These are phyloP conservation scores for Paracamarosporium sp. DNA, from an alignment of 2,329 filamentous ascomycete genomes.

Conservation along the genomic window DNA sequence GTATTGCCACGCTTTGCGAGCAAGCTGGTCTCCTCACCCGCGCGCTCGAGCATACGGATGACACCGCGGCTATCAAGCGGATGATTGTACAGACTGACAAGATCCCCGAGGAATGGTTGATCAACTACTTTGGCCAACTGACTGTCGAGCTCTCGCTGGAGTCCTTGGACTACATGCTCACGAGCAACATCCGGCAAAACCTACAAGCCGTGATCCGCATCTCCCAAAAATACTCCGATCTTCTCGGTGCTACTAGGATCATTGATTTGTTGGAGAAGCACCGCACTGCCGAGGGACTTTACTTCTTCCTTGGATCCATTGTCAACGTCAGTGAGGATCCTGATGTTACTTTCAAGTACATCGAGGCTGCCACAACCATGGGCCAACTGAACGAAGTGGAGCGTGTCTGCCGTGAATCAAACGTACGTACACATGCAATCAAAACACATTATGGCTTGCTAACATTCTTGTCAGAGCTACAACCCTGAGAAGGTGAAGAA, in stretches of 20 bases:
- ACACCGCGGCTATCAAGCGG: constrained; percentile 87
- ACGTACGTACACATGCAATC: no score
- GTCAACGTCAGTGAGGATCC: constrained; percentile 95
- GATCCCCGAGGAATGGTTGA: constrained; percentile 89
- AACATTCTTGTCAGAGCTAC: no score
- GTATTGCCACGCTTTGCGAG: constrained; percentile 90
- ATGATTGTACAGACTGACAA: constrained; percentile 85
- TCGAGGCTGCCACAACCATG: constrained; percentile 94
- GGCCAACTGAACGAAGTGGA: constrained; percentile 95
- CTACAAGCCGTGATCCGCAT: constrained; percentile 93
- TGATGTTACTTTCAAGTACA: constrained; percentile 99
- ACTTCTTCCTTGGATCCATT: constrained; percentile 97
- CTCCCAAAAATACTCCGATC: constrained; percentile 96
- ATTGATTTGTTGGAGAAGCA: constrained; percentile 98
- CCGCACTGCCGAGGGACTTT: constrained; percentile 94
- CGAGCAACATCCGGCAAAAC: constrained; percentile 95
- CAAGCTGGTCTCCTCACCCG: constrained; percentile 76
- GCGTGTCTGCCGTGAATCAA: constrained; percentile 94
- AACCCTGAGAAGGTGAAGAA: constrained; percentile 96
- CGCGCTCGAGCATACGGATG: constrained; percentile 93
- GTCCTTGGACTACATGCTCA: constrained; percentile 95
- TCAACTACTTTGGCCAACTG: constrained; percentile 90
- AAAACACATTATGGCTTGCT: no score
- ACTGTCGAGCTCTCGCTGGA: constrained; percentile 95
- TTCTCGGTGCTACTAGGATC: constrained; percentile 83